Conservation (phyloP, 495 filamentous ascomycete species). For the Pseudevernia furfuracea region DNA sequence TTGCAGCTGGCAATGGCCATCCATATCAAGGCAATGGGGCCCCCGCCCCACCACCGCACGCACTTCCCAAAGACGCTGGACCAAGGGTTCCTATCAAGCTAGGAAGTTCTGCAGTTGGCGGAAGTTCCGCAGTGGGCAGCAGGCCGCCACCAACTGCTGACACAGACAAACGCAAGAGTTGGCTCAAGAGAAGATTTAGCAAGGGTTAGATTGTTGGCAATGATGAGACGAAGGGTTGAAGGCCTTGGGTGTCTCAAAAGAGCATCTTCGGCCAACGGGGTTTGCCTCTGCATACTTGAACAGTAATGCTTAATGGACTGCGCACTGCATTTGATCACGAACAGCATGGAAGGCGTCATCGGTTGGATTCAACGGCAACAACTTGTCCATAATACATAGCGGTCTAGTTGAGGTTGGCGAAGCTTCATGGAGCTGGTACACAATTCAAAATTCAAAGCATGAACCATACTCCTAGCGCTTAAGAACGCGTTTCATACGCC, state of each 20-base stretch:
- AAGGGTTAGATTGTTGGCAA: constrained; percentile 39
- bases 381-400: constrained; percentile 11
- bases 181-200: constrained; percentile 78
- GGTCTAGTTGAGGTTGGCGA: constrained; percentile 6
- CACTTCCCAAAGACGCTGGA: constrained; percentile 22
- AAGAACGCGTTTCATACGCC: background rate
- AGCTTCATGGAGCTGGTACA: background rate
- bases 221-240: constrained; percentile 17
- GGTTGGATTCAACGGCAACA: constrained; percentile 20
- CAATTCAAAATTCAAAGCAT: constrained; percentile 8
- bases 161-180: constrained; percentile 74
- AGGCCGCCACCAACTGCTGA: constrained; percentile 32
- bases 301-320: constrained; percentile 20
- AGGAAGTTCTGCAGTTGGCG: constrained; percentile 25
- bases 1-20: constrained; percentile 20
- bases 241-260: constrained; percentile 14
- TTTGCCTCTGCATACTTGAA: constrained; percentile 8
- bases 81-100: constrained; percentile 22
- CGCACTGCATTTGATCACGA: constrained; percentile 10
- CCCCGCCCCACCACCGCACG: constrained; percentile 27
- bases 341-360: constrained; percentile 16
- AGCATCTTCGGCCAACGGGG: background rate
- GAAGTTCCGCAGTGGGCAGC: constrained; percentile 12
- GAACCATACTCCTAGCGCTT: background rate
- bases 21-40: constrained; percentile 32